Evolutionary conservation across 2,329 filamentous ascomycete species (phyloP).

Genomic region (Penicillium sp.): DNA sequence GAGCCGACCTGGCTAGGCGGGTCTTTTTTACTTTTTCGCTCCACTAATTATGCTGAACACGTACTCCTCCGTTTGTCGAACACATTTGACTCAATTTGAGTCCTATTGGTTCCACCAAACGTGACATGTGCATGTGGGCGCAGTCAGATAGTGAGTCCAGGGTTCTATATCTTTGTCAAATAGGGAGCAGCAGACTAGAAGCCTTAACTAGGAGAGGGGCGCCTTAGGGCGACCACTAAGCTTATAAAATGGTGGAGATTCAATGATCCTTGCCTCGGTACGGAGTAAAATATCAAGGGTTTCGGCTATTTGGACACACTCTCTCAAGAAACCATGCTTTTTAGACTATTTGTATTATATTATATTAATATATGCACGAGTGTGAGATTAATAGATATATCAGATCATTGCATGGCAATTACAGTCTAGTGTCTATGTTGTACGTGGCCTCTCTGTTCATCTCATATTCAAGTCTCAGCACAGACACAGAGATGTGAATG

Average conservation of each 20-base stretch:
- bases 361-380: too few species aligned
- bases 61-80: background rate
- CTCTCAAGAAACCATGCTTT: background rate
- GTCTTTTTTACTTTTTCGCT: background rate
- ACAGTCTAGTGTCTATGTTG: too few species aligned
- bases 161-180: background rate
- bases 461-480: background rate
- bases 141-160: slow-evolving; percentile 6
- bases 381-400: background rate
- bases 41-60: background rate
- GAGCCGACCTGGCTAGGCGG: background rate
- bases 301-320: background rate
- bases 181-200: background rate
- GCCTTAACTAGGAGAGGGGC: background rate
- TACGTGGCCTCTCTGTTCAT: too few species aligned
- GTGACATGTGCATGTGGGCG: background rate
- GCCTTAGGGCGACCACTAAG: background rate
- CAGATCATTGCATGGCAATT: background rate
- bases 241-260: background rate
- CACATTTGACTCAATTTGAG: background rate
- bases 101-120: background rate
- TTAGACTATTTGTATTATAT: background rate
- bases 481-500: background rate
- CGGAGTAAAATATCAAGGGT: background rate
- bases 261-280: background rate